Evolutionary conservation across 768 basidiomycete species (phyloP), one percentile per base, ranked within the genome.

Genomic region (Russula virescens): DNA sequence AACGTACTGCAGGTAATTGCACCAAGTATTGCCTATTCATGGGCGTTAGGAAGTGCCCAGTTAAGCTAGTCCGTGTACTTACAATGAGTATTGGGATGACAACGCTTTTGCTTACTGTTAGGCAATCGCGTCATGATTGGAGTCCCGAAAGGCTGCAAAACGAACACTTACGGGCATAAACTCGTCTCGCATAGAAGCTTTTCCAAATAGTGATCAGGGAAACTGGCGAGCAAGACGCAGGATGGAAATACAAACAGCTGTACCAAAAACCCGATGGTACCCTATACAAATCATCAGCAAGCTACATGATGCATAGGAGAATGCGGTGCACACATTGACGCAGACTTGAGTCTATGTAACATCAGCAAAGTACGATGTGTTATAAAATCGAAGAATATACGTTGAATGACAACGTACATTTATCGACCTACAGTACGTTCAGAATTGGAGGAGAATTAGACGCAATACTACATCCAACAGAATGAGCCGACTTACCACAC

Each of bases 1-100:
- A 23, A 26, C 74, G 51, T 65, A 81, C 81, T 74, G 65, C 79
- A 80, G 65, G 79, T 77, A 51, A 81, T 66, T 45, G 45, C 69
- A 7, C 78, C 68, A 40, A 80, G 70, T 10, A 76, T 43, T n/a
- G 79, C 26, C 55, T 56, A 7, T 2, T 1, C 45, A 45, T 42
- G 13, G 2, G 18, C 26, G 16, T 26, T 46, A 45, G 16, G 21
- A 43, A 18, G 31, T 5, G 18, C 10, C 18, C 25, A 19, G 9
- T 3, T 26, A 35, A 43, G 16, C 13, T 5, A 11, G 31, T 8
- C 8, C 31, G 5, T 13, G 3, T 25, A 51, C 61, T 34, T 38
- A 62, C 61, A 40, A 56, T 56, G 8, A 62, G 0, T 7, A n/a
- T 7, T 1, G 61, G 54, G 18, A n/a, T n/a, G 23, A 62, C 18